These are phyloP conservation scores for Heimioporus retisporus DNA, from an alignment of 1,284 basidiomycete genomes.

Conservation along the genomic window DNA sequence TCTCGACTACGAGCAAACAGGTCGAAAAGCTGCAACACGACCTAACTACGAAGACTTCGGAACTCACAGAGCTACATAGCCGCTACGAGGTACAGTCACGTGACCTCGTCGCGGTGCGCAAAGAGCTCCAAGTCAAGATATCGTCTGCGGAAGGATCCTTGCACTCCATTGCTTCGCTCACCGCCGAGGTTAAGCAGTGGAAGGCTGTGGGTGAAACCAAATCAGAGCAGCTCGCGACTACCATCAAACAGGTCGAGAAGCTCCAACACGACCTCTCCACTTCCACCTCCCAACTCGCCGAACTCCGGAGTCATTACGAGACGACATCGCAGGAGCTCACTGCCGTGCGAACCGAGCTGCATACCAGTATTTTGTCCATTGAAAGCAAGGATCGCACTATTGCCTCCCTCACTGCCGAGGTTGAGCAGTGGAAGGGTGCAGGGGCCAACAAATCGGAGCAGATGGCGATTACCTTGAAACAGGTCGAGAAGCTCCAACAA, in stretches of 20 bases:
- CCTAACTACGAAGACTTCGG: neutral
- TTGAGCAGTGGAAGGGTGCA: slow-evolving; percentile 7
- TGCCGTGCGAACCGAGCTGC: neutral
- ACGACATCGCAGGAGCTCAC: neutral
- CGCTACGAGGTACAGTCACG: slow-evolving; percentile 2
- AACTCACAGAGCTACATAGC: slow-evolving; percentile 10
- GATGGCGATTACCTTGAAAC: neutral
- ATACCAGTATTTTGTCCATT: neutral
- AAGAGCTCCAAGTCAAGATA: neutral
- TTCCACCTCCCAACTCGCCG: neutral
- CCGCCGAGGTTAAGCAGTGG: slow-evolving; percentile 8
- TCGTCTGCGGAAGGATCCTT: neutral
- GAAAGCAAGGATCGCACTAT: neutral
- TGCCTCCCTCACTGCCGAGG: slow-evolving; percentile 6
- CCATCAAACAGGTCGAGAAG: slow-evolving; percentile 3
- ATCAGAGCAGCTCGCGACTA: neutral
- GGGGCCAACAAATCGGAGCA: slow-evolving; percentile 7
- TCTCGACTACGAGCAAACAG: neutral
- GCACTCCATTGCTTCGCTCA: slow-evolving; percentile 2
- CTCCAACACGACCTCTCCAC: neutral
- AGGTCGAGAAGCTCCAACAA: slow-evolving; percentile 7
- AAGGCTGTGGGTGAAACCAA: slow-evolving; percentile 2
- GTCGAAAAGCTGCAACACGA: slow-evolving; percentile 5
- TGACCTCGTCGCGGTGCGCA: neutral
- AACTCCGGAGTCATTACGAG: slow-evolving; percentile 11